Base-by-base conservation (phyloP, 2,329 filamentous ascomycete genomes). In the Pezicula carpinea region DNA sequence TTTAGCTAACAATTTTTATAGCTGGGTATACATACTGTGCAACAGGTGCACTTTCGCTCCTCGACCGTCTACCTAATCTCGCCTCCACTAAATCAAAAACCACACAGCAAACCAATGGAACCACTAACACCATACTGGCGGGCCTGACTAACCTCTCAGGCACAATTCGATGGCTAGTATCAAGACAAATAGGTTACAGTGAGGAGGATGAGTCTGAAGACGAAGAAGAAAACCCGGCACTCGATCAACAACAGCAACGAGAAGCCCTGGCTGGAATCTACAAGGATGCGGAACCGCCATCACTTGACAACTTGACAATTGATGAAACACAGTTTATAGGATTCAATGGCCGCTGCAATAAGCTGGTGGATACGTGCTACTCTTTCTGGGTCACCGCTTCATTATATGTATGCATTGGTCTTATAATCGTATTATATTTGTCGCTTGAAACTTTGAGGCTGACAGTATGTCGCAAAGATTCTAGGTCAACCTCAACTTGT, bases 321-420 rank as follows among this genome's bases (percentile, higher is more conserved):
- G 17, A 56, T 43, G 39, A 58, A 44, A 33, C 61, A 59, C 43
- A 62, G 59, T 52, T 63, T 74, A 77, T 89, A 1, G 93, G 91
- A 8, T 90, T 95, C 69, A 96, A 95, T 60, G 93, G 93, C 21
- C 82, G 93, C 42, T 83, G 81, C 63, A 96, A 96, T 70, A 99
- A 99, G 66, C 77, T 84, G 40, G 87, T 88, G 8, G 93, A 99
- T 67, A 97, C 93, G 0, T 99, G 93, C 69, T 99, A 99, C 66
- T 85, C 82, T 18, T 99, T 92, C 74, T 99, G 93, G 93, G 89
- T 88, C 0, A 76, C 77, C 4, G 89, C 81, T 2, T 81, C 89
- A 43, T 64, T 78, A 43, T 63, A 66, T 49, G 73, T 75, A 66
- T 58, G 64, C 41, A 13, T 14, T 13, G 31, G 34, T 32, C 26